These are phyloP conservation scores for Daldinia loculata DNA, from an alignment of 495 filamentous ascomycete species.

Conservation along the genomic window DNA sequence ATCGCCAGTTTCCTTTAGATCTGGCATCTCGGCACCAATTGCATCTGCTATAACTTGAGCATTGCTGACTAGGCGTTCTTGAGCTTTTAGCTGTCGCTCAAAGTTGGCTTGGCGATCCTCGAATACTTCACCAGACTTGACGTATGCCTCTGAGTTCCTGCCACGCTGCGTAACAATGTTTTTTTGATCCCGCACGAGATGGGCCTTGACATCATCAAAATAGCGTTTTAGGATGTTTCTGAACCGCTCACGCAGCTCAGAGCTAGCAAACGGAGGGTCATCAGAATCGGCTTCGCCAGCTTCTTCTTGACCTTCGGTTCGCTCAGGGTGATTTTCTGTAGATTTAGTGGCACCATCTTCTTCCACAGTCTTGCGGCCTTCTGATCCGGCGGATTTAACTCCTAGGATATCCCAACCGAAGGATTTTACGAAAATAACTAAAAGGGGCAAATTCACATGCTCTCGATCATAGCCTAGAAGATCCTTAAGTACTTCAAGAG, in stretches of 20 bases:
- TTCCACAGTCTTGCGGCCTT: constrained; percentile 83
- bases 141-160: constrained; percentile 96
- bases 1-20: constrained; percentile 83
- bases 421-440: constrained; percentile 93
- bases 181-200: constrained; percentile 90
- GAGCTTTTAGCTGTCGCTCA: constrained; percentile 88
- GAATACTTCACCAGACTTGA: constrained; percentile 98
- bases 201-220: constrained; percentile 89
- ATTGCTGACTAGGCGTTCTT: constrained; percentile 90
- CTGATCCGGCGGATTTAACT: constrained; percentile 69
- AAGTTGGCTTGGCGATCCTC: constrained; percentile 97
- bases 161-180: constrained; percentile 81
- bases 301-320: constrained; percentile 54
- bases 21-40: constrained; percentile 93
- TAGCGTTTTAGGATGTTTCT: constrained; percentile 88
- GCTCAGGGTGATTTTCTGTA: constrained; percentile 56
- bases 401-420: constrained; percentile 97
- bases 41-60: constrained; percentile 90
- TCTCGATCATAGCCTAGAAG: constrained; percentile 92
- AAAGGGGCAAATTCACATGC: constrained; percentile 87
- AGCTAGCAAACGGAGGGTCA: constrained; percentile 75
- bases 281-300: constrained; percentile 47
- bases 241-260: constrained; percentile 86
- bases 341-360: constrained; percentile 79
- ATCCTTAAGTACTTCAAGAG: constrained; percentile 95